Percentiles rank a stretch among this genome's conserved stretches.
Evolutionary conservation across 2,329 filamentous ascomycete genomes (phyloP).

Genomic region (Xylaria sp.): DNA sequence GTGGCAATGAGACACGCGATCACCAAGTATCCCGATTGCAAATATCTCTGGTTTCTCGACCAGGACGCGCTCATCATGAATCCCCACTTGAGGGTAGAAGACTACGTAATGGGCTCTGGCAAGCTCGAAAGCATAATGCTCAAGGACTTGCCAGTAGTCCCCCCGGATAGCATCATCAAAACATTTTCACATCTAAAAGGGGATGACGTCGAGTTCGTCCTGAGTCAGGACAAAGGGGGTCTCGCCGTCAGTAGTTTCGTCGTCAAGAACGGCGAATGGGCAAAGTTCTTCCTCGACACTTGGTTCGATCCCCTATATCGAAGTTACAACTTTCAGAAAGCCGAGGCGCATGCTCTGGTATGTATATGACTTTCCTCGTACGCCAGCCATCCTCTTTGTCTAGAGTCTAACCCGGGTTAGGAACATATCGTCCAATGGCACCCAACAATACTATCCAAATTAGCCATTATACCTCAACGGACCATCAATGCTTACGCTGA

Average conservation of each 20-base stretch:
- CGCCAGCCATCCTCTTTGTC: neutral
- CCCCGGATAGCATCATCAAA: constrained; percentile 95
- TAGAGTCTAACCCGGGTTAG: constrained; percentile 48
- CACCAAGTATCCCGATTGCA: constrained; percentile 73
- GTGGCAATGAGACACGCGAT: constrained; percentile 89
- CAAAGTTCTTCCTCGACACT: constrained; percentile 86
- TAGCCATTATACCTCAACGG: constrained; percentile 87
- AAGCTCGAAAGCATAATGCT: constrained; percentile 80
- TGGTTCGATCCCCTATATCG: constrained; percentile 97
- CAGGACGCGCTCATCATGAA: constrained; percentile 89
- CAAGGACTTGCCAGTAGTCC: constrained; percentile 82
- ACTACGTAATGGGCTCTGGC: constrained; percentile 67
- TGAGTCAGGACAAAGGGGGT: constrained; percentile 84
- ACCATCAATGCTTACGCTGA: constrained; percentile 77
- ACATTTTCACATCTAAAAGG: constrained; percentile 83
- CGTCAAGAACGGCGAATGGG: constrained; percentile 83
- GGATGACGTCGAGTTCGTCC: constrained; percentile 76
- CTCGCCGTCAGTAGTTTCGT: constrained; percentile 78
- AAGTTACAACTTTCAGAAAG: constrained; percentile 94
- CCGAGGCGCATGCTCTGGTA: constrained; percentile 88
- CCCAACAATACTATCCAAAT: constrained; percentile 86
- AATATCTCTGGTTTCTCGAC: constrained; percentile 86
- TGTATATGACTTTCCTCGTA: constrained; percentile 35
- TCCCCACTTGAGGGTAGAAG: constrained; percentile 67
- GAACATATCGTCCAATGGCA: constrained; percentile 96